Evolutionary conservation across 2,329 filamentous ascomycete species (phyloP), one percentile per base, ranked within the genome.

Genomic region (Sordariomycetes sp.): DNA sequence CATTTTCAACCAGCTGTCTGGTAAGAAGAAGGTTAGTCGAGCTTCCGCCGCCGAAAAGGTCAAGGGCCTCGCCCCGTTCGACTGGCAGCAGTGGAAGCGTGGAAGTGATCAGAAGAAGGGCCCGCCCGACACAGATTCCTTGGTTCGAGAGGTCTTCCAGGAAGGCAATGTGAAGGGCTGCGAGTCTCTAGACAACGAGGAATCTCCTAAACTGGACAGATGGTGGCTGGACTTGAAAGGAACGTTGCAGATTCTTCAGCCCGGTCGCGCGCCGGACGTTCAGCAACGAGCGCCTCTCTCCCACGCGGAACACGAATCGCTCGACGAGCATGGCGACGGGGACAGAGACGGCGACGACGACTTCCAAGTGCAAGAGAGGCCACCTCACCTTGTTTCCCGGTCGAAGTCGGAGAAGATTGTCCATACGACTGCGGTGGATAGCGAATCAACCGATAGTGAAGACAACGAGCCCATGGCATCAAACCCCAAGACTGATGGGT

Each of bases 311-410:
- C 8, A n/a, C 14, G 25, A 25, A 3, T 14, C n/a, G 17, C 8
- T 3, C 14, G 25, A 25, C 23, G 10, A 11, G 25, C 25, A 4
- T 28, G 8, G 25, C 47, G 10, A 40, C 42, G 5, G 42, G 42
- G 6, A 40, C 41, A n/a, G 48, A 55, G 55, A 55, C 4, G 60
- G 66, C 9, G 64, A 65, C n/a, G 63, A 63, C 29, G 68, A 70
- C 36, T 73, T 72, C 31, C 63, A 73, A 40, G 54, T 71, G 7
- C 70, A 71, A 39, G 51, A 57, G 15, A 69, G 67, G 2, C 68
- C 68, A 4, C 59, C 63, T 3, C 30, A 33, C 21, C 30, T 32
- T 20, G 24, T 4, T 7, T 8, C 32, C 17, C 19, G 14, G 12
- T 3, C 30, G 10, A 31, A 31, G 11, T 11, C 21, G 10, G 18